A percentile compares a stretch with the other conserved stretches of the same genome.
Conservation (phyloP, 805 yeast species). For the Nakazawaea sp. region DNA sequence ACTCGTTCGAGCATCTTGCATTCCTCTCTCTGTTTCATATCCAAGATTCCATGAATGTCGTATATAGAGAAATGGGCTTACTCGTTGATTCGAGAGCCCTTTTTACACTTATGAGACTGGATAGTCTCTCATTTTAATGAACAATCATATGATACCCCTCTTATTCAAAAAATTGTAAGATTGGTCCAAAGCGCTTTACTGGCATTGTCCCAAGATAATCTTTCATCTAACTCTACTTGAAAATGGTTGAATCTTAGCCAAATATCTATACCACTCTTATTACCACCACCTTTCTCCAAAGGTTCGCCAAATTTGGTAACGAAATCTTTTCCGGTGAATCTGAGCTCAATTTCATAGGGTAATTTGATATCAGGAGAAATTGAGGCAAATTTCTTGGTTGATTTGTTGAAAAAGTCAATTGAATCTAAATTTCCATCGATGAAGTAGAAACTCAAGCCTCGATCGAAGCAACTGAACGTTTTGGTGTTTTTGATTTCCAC, state of each 20-base stretch:
- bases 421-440: slow-evolving; percentile 3
- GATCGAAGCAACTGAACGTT: slow-evolving; percentile 1
- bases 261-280: slow-evolving; percentile 23
- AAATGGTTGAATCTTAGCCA: slow-evolving; percentile 32
- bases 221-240: slow-evolving; percentile 28
- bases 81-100: too few relatives aligned
- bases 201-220: slow-evolving; percentile 30
- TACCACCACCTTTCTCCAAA: slow-evolving; percentile 33
- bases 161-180: slow-evolving; percentile 19
- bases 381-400: not conserved
- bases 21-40: too few relatives aligned
- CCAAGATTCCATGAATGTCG: too few relatives aligned
- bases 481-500: not conserved
- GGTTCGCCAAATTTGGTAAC: slow-evolving; percentile 32
- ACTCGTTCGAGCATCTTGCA: too few relatives aligned
- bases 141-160: too few relatives aligned
- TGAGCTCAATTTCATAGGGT: slow-evolving; percentile 16
- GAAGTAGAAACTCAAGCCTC: slow-evolving; percentile 5
- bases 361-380: not conserved
- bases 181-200: slow-evolving; percentile 20
- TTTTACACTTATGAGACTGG: too few relatives aligned
- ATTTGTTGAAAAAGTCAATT: slow-evolving; percentile 6
- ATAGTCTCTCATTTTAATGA: too few relatives aligned
- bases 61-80: too few relatives aligned
- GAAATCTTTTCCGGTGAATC: slow-evolving; percentile 21